Conservation (phyloP, 306 rosid genomes). For the Cyclanthera cordifolia region DNA sequence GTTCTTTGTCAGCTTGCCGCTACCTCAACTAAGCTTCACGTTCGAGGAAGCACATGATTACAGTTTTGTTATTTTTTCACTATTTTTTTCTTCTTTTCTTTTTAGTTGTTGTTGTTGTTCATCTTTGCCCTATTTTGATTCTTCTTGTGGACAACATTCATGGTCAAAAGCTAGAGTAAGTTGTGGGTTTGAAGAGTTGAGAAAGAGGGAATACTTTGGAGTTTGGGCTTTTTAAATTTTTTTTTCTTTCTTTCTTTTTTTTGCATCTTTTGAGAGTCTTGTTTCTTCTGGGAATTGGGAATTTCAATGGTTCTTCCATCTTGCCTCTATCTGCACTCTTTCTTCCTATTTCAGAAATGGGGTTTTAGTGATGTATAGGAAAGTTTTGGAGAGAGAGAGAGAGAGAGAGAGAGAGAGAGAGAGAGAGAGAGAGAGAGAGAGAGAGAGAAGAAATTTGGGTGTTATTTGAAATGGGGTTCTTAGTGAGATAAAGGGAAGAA, state of each 20-base stretch:
- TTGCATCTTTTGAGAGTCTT: constrained; percentile 79
- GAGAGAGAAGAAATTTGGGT: background rate
- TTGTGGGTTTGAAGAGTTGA: background rate
- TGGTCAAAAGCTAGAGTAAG: constrained; percentile 16
- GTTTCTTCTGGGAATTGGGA: constrained; percentile 46
- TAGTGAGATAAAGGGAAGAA: background rate
- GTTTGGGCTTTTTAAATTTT: constrained; percentile 35
- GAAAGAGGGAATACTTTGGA: constrained; percentile 41
- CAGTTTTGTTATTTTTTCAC: constrained; percentile 18
- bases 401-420: too few species aligned
- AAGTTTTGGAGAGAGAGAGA: background rate
- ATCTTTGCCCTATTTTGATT: constrained; percentile 19
- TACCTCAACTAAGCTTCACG: constrained; percentile 47
- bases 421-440: too few species aligned
- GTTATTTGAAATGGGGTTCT: background rate
- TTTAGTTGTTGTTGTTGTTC: constrained; percentile 15
- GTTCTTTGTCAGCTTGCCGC: constrained; percentile 10
- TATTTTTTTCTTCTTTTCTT: constrained; percentile 8
- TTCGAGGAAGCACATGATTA: constrained; percentile 43
- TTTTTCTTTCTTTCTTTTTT: background rate
- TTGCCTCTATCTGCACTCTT: constrained; percentile 26
- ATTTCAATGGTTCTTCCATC: constrained; percentile 22
- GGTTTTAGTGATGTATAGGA: background rate
- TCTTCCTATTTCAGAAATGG: background rate
- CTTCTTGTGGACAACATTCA: constrained; percentile 18